Evolutionary conservation across 306 rosid genomes (phyloP).

Genomic region (Echinosophora koreensis): DNA sequence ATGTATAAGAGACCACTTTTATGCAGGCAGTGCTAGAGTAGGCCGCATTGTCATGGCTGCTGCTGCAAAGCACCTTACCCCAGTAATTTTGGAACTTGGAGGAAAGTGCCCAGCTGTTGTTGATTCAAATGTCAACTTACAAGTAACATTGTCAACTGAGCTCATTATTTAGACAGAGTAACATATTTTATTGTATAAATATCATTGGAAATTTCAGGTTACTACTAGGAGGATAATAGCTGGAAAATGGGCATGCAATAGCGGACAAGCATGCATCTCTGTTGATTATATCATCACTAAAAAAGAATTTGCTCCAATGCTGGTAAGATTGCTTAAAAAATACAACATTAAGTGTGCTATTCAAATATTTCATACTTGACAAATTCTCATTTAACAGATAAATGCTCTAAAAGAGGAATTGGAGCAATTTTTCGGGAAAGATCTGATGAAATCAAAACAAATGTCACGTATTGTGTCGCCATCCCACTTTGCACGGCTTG

Average conservation of each 20-base stretch:
- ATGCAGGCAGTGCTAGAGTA: slow-evolving; percentile 68
- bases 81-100: slow-evolving; percentile 68
- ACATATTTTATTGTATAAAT: too few species aligned
- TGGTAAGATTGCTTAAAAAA: slow-evolving; percentile 49
- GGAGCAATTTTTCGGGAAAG: slow-evolving; percentile 59
- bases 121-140: slow-evolving; percentile 60
- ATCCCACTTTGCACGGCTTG: slow-evolving; percentile 58
- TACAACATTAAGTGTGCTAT: not conserved
- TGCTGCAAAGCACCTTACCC: slow-evolving; percentile 77
- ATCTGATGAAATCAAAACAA: slow-evolving; percentile 55
- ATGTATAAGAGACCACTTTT: slow-evolving; percentile 3
- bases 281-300: slow-evolving; percentile 70
- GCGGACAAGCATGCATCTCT: slow-evolving; percentile 72
- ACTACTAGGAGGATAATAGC: slow-evolving; percentile 65
- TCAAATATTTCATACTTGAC: not conserved
- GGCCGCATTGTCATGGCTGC: slow-evolving; percentile 79
- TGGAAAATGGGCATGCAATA: slow-evolving; percentile 71
- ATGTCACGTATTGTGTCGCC: slow-evolving; percentile 62
- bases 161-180: slow-evolving; percentile 2
- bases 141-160: slow-evolving; percentile 44
- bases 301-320: slow-evolving; percentile 63
- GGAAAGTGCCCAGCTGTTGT: slow-evolving; percentile 79
- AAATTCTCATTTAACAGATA: slow-evolving; percentile 51
- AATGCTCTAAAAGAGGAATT: slow-evolving; percentile 54
- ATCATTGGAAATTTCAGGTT: slow-evolving; percentile 51